phyloP scores from a whole-genome alignment of 2,329 filamentous ascomycete genomes.

The Colletotrichum paranaense region DNA sequence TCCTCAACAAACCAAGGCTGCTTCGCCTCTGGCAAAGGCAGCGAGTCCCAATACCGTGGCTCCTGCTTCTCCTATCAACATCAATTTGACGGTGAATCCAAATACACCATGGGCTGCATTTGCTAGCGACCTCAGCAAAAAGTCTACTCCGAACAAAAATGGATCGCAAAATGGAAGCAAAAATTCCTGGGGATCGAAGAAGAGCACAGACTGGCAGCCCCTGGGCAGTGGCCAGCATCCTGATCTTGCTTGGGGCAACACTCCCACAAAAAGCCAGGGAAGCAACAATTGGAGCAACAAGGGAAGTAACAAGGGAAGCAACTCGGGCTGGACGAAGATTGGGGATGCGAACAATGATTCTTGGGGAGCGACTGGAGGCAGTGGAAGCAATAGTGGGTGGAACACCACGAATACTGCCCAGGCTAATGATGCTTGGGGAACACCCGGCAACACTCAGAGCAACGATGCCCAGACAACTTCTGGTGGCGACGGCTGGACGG shows the following conservation, averaged over 20 bases:
- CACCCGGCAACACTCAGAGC: slow-evolving; percentile 7
- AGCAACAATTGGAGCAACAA: slow-evolving; percentile 11
- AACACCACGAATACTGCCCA: slow-evolving; percentile 9
- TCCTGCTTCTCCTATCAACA: slow-evolving; percentile 30
- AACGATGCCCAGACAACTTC: slow-evolving; percentile 7
- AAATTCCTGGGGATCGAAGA: slow-evolving; percentile 33
- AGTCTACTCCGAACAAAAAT: slow-evolving; percentile 14
- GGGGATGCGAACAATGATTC: slow-evolving; percentile 19
- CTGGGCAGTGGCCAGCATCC: slow-evolving; percentile 24
- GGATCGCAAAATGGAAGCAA: slow-evolving; percentile 29
- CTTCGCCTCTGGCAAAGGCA: background rate
- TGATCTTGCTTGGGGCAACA: slow-evolving; percentile 22
- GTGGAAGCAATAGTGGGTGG: slow-evolving; percentile 31
- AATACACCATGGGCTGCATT: slow-evolving; percentile 32
- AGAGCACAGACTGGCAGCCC: slow-evolving; percentile 18
- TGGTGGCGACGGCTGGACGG: slow-evolving; percentile 13
- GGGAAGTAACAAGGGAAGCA: slow-evolving; percentile 7
- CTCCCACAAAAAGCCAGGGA: slow-evolving; percentile 2
- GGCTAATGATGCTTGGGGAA: slow-evolving; percentile 31
- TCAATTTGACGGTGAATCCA: slow-evolving; percentile 31
- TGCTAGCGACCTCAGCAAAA: slow-evolving; percentile 17
- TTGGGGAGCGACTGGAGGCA: slow-evolving; percentile 15
- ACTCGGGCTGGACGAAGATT: slow-evolving; percentile 1
- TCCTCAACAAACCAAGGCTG: slow-evolving; percentile 6
- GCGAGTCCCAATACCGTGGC: slow-evolving; percentile 4